Base-by-base conservation (phyloP, 2,329 filamentous ascomycete genomes). In the Apiospora saccharicola region DNA sequence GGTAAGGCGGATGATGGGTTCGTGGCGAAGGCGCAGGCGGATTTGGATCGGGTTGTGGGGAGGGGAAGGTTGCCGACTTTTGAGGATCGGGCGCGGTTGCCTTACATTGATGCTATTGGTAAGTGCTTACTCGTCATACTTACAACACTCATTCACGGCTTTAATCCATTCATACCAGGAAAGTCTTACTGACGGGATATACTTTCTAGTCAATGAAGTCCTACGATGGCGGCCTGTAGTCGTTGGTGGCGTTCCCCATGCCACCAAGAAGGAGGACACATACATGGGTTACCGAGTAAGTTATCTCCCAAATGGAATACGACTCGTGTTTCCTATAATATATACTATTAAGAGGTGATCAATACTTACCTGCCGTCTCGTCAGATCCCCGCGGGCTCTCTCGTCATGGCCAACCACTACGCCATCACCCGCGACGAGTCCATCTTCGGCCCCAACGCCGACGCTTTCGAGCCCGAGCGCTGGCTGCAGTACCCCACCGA, bases 191-290 rank as follows among this genome's bases (percentile, higher is more conserved):
- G 34, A 64, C 19, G 10, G 1, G 7, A 5, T n/a, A 2, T 13
- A 8, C 3, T 3, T 22, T 34, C 26, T n/a, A 64, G 57, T 64
- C 4, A 41, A n/a, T 4, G 86, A 88, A 75, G 75, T 79, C 0
- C 74, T 86, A 30, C 81, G 86, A 4, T 87, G 86, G 85, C 81
- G 84, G 13, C 84, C 85, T 0, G 79, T 83, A 0, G 77, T 78
- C 0, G 77, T 80, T 1, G 78, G 79, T 7, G 81, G 81, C 10
- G 79, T 85, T 0, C 85, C 85, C 0, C 82, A 84, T 30, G 81
- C 81, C 70, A 82, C 81, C 4, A 81, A 80, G 43, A 75, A 73
- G 22, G 80, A 82, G 44, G 78, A 82, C 72, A 76, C 75, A 24
- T 81, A 84, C 72, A 76, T 81, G 19, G 82, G 84, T 3, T 80